A percentile compares a stretch with the other conserved stretches of the same genome.
These are phyloP conservation scores for Backusella tarrabulga DNA, from an alignment of 192 early-diverging fungal genomes.

Conservation along the genomic window DNA sequence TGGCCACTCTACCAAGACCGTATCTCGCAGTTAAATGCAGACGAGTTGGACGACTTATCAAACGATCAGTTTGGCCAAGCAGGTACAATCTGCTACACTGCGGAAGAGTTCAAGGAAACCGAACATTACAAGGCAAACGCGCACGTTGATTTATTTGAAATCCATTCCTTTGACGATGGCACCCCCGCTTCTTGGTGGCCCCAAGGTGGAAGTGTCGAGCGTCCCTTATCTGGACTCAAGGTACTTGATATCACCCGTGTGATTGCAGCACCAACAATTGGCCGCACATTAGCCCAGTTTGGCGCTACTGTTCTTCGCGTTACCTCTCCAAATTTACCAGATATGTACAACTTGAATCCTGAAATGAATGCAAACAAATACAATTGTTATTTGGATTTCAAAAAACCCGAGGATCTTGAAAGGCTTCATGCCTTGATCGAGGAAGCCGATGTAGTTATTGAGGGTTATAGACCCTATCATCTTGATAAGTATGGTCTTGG, in stretches of 20 bases:
- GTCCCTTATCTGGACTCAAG: background rate
- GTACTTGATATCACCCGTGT: background rate
- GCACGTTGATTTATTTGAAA: background rate
- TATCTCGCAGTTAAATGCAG: background rate
- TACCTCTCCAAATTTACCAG: background rate
- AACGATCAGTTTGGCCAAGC: background rate
- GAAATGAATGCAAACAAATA: background rate
- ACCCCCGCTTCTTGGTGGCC: background rate
- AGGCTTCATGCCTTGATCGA: slow-evolving; percentile 2
- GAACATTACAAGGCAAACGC: background rate
- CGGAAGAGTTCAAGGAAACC: background rate
- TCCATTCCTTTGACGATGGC: background rate
- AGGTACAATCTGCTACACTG: background rate
- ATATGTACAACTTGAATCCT: background rate
- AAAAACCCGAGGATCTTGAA: background rate
- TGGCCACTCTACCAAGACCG: background rate
- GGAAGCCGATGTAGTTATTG: slow-evolving; percentile 16
- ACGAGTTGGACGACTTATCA: background rate
- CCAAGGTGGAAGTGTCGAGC: background rate
- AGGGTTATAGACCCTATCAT: slow-evolving; percentile 13
- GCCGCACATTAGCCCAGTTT: background rate
- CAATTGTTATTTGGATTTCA: slow-evolving; percentile 14
- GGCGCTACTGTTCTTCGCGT: background rate
- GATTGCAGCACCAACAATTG: background rate
- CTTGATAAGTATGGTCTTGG: slow-evolving; percentile 13